Percentiles rank a stretch among this genome's conserved stretches.
Evolutionary conservation across 768 basidiomycete genomes (phyloP).

Genomic region (Fomitopsis serialis): DNA sequence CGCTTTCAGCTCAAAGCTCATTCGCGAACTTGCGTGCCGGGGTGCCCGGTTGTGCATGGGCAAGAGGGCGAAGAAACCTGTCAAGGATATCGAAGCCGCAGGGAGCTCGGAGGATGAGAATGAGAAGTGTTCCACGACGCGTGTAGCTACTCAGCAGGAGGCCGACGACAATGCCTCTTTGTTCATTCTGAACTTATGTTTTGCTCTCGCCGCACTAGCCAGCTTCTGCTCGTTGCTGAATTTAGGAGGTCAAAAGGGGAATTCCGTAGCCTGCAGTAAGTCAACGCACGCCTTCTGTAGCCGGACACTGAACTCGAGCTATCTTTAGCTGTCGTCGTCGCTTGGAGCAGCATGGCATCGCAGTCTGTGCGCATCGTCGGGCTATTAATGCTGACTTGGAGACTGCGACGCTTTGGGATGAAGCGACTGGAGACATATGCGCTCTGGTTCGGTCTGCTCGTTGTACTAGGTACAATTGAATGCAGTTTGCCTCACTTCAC

Average conservation of each 20-base stretch:
- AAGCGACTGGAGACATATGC: slow-evolving; percentile 27
- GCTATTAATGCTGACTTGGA: slow-evolving; percentile 29
- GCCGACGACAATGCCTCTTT: slow-evolving; percentile 17
- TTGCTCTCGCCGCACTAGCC: slow-evolving; percentile 20
- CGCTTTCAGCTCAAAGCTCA: slow-evolving; percentile 18
- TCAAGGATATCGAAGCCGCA: neutral
- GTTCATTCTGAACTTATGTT: slow-evolving; percentile 23
- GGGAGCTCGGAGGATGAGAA: neutral
- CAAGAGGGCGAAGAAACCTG: neutral
- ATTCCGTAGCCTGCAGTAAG: slow-evolving; percentile 13
- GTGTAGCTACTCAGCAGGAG: neutral
- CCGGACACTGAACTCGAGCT: neutral
- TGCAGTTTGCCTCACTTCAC: neutral
- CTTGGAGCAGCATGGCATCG: slow-evolving; percentile 39
- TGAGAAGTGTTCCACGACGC: neutral
- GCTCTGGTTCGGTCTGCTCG: slow-evolving; percentile 26
- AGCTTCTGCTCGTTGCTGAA: slow-evolving; percentile 20
- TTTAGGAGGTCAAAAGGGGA: slow-evolving; percentile 6
- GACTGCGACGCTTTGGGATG: slow-evolving; percentile 27
- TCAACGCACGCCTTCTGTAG: neutral
- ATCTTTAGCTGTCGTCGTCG: slow-evolving; percentile 35
- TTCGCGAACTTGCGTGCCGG: slow-evolving; percentile 7
- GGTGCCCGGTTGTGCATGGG: slow-evolving; percentile 1
- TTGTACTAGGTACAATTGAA: slow-evolving; percentile 29
- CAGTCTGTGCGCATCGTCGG: slow-evolving; percentile 35